These are phyloP conservation scores for Narthecium ossifragum DNA, from an alignment of 106 monocot genomes.

Conservation along the genomic window DNA sequence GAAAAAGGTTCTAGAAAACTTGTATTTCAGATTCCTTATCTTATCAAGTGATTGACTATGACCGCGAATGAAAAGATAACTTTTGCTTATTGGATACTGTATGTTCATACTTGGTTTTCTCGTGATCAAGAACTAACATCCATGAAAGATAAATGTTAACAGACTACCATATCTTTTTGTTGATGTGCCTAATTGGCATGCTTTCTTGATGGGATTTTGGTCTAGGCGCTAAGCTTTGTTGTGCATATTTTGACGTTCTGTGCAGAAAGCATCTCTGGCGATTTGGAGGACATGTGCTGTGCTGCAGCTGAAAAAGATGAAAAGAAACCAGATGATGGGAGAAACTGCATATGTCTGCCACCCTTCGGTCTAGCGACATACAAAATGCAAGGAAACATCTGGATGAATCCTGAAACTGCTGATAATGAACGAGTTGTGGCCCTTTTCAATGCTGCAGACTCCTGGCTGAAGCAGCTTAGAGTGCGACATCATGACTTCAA, in stretches of 20 bases:
- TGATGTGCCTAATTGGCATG: too few relatives aligned
- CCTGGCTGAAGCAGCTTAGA: conserved; percentile 16
- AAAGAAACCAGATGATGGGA: background rate
- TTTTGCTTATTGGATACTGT: too few relatives aligned
- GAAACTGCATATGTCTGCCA: conserved; percentile 5
- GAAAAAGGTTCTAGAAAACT: too few relatives aligned
- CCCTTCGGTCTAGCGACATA: conserved; percentile 13
- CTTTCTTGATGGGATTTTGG: too few relatives aligned
- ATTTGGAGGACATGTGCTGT: background rate
- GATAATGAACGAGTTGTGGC: conserved; percentile 2
- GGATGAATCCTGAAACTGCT: conserved; percentile 14
- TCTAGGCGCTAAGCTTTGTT: too few relatives aligned
- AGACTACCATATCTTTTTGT: too few relatives aligned
- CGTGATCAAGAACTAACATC: too few relatives aligned
- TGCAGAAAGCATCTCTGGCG: background rate
- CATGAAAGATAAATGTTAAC: too few relatives aligned
- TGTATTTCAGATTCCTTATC: too few relatives aligned
- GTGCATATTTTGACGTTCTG: background rate
- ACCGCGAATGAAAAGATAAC: too few relatives aligned
- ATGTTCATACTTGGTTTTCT: too few relatives aligned
- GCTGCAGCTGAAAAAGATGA: background rate
- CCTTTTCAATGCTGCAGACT: conserved; percentile 9
- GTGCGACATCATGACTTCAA: conserved; percentile 16
- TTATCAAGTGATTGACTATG: too few relatives aligned
- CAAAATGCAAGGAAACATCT: conserved; percentile 9